These are phyloP conservation scores for Calonectria pteridis DNA, from an alignment of 2,329 filamentous ascomycete species.

Conservation along the genomic window DNA sequence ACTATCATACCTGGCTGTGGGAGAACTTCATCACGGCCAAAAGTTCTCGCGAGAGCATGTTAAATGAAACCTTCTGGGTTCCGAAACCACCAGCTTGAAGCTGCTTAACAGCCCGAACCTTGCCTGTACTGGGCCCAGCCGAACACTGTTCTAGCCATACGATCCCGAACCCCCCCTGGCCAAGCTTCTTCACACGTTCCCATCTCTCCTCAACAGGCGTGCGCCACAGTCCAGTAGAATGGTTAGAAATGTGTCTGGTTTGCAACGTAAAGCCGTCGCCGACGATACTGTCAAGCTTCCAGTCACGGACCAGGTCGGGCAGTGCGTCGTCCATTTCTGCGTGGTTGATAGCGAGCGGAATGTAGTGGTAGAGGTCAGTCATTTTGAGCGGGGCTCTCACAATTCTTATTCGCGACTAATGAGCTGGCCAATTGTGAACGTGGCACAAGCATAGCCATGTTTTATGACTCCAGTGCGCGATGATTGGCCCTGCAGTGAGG, in stretches of 20 bases:
- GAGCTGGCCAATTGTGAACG: neutral
- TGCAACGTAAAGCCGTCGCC: neutral
- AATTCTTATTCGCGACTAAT: neutral
- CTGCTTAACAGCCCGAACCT: neutral
- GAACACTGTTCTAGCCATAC: neutral
- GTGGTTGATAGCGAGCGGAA: neutral
- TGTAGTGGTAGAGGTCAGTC: neutral
- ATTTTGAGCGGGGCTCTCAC: too few relatives aligned
- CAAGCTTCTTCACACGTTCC: neutral
- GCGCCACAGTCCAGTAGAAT: neutral
- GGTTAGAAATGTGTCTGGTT: neutral
- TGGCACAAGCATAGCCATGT: neutral
- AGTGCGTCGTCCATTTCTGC: neutral
- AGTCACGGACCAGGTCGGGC: neutral
- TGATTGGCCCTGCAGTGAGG: neutral
- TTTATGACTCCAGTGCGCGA: neutral
- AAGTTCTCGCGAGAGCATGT: neutral
- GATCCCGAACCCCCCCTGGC: neutral
- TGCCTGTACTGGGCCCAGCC: neutral
- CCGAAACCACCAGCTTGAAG: neutral
- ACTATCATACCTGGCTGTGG: neutral
- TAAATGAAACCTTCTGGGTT: neutral
- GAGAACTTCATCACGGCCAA: neutral
- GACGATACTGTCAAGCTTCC: neutral
- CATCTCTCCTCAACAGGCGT: neutral